Evolutionary conservation across 495 filamentous ascomycete species (phyloP).

Genomic region (Penicillium atrosanguineum): DNA sequence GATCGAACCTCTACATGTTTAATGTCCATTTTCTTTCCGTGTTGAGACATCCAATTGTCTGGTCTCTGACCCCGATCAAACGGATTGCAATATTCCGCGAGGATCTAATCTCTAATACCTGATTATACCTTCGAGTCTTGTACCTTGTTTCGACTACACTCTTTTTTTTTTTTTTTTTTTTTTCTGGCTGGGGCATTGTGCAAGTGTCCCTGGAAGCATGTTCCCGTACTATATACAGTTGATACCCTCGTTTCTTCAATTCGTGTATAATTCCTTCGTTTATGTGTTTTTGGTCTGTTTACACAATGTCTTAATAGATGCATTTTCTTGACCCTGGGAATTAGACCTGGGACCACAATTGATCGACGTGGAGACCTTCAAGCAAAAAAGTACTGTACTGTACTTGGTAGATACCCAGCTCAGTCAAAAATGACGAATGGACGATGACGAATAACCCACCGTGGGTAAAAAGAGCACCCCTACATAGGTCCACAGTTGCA

Average conservation of each 20-base stretch:
- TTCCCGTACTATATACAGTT: slow-evolving; percentile 13
- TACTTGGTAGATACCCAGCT: neutral
- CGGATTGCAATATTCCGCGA: slow-evolving; percentile 8
- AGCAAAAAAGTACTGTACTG: neutral
- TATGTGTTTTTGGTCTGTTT: neutral
- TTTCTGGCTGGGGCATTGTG: neutral
- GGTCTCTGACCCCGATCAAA: neutral
- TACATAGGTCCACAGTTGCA: neutral
- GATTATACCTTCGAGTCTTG: slow-evolving; percentile 12
- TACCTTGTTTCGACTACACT: slow-evolving; percentile 5
- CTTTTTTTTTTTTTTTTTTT: neutral
- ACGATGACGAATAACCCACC: too few relatives aligned
- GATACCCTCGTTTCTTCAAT: slow-evolving; percentile 21
- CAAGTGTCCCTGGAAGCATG: neutral
- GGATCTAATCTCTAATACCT: slow-evolving; percentile 32
- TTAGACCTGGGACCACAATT: neutral
- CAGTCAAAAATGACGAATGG: too few relatives aligned
- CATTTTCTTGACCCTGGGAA: neutral
- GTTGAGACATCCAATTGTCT: slow-evolving; percentile 1
- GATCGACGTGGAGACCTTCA: neutral
- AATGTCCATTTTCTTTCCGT: slow-evolving; percentile 15
- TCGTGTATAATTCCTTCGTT: slow-evolving; percentile 16
- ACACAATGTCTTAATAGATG: slow-evolving; percentile 10
- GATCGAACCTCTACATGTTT: slow-evolving; percentile 13
- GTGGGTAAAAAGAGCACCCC: too few relatives aligned